These are phyloP conservation scores for Penicillium salamii DNA, from an alignment of 495 filamentous ascomycete genomes.

Conservation along the genomic window DNA sequence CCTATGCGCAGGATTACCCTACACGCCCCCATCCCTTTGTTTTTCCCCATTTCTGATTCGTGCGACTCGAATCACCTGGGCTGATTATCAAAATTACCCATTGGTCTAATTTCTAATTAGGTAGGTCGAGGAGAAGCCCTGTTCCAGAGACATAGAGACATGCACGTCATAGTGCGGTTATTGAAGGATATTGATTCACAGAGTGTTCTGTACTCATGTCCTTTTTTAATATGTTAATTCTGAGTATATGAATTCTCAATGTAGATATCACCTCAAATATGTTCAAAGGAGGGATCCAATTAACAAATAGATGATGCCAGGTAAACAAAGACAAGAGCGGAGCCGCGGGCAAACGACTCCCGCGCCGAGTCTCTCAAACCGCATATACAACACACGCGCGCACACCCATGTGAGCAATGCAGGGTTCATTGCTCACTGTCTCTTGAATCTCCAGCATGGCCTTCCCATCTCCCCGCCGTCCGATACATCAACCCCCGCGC, in stretches of 20 bases:
- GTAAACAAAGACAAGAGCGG: no score
- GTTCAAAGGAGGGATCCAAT: no score
- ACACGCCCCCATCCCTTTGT: constrained; percentile 8
- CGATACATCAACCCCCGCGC: constrained; percentile 19
- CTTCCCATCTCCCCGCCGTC: constrained; percentile 14
- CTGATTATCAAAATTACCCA: background rate
- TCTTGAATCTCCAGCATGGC: constrained; percentile 9
- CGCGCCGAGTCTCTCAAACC: no score
- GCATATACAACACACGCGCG: background rate
- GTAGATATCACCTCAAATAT: no score
- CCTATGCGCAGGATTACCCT: constrained; percentile 42
- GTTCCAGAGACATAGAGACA: background rate
- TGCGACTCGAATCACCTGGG: background rate
- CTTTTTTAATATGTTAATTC: no score
- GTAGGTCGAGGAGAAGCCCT: background rate
- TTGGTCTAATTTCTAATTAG: constrained; percentile 1
- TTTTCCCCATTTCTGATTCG: constrained; percentile 5
- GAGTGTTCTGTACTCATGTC: no score
- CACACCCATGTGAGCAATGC: constrained; percentile 1
- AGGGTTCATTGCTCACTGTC: background rate
- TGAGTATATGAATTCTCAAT: no score
- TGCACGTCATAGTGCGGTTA: constrained; percentile 6
- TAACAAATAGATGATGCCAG: no score
- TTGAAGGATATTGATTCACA: no score
- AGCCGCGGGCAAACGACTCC: no score